Conservation (phyloP, 1,139 yeast species). For the Lodderomyces theae region DNA sequence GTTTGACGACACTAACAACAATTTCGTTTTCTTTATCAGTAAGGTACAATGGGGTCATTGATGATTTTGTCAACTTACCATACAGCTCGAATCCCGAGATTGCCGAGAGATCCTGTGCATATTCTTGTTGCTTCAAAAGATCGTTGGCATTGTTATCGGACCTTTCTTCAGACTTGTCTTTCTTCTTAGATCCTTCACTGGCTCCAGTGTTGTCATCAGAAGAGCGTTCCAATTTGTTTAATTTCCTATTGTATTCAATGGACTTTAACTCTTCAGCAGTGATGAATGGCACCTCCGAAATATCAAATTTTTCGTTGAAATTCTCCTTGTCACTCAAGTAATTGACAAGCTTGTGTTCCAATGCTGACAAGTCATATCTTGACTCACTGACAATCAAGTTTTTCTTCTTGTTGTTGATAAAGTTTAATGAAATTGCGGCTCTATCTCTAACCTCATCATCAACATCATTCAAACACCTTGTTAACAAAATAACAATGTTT, state of each 20-base stretch:
- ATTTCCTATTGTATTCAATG: slow-evolving; percentile 56
- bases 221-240: slow-evolving; percentile 44
- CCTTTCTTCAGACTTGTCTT: slow-evolving; percentile 11
- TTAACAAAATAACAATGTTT: slow-evolving; percentile 72
- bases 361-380: slow-evolving; percentile 67
- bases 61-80: slow-evolving; percentile 76
- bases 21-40: slow-evolving; percentile 95
- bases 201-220: slow-evolving; percentile 14
- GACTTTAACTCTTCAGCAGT: slow-evolving; percentile 65
- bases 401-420: slow-evolving; percentile 53
- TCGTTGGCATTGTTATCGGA: slow-evolving; percentile 28
- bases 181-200: slow-evolving; percentile 9
- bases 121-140: slow-evolving; percentile 56
- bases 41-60: slow-evolving; percentile 57
- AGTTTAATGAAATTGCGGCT: slow-evolving; percentile 79
- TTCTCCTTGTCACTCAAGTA: slow-evolving; percentile 64
- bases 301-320: slow-evolving; percentile 68
- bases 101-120: slow-evolving; percentile 61
- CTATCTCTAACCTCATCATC: slow-evolving; percentile 99
- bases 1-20: slow-evolving; percentile 82
- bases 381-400: slow-evolving; percentile 65
- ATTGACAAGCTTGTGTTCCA: slow-evolving; percentile 72
- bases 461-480: slow-evolving; percentile 80
- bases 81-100: slow-evolving; percentile 69
- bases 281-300: slow-evolving; percentile 59